These are phyloP conservation scores for Marchantia polymorpha DNA, from an alignment of 225 moss, liverwort and hornwort genomes.

Conservation along the genomic window DNA sequence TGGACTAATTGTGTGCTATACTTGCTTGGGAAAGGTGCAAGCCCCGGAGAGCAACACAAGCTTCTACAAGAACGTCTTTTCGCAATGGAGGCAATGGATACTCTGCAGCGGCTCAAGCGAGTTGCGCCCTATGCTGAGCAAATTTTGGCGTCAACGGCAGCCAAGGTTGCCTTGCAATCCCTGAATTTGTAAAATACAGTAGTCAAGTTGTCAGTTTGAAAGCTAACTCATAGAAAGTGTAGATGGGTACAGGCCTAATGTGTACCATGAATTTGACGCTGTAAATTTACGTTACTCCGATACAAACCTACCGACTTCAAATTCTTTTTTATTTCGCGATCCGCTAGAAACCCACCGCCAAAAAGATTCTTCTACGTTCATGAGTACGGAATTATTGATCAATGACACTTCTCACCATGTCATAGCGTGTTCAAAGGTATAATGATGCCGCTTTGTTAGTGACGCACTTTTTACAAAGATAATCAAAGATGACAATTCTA, in stretches of 20 bases:
- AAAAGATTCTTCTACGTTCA: too few species aligned
- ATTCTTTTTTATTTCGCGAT: too few species aligned
- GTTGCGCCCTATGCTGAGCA: conserved; percentile 56
- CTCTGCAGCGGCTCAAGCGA: conserved; percentile 67
- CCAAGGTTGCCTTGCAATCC: conserved; percentile 89
- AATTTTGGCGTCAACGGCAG: conserved; percentile 76
- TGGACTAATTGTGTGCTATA: neutral
- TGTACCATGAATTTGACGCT: neutral
- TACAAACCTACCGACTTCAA: too few species aligned
- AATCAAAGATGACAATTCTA: too few species aligned
- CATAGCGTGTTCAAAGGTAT: too few species aligned
- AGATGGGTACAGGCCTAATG: neutral
- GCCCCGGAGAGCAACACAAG: conserved; percentile 80
- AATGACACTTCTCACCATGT: too few species aligned
- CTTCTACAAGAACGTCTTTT: conserved; percentile 86
- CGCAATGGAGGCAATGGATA: conserved; percentile 80
- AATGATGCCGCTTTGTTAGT: too few species aligned
- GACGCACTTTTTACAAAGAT: too few species aligned
- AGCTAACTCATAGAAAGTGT: neutral
- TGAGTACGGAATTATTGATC: too few species aligned
- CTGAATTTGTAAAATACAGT: conserved; percentile 48
- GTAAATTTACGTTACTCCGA: neutral
- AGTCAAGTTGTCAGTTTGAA: neutral
- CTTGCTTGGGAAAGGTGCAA: conserved; percentile 50
- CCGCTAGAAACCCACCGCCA: too few species aligned